These are phyloP conservation scores for Neotropicomus parvogracilis DNA, from an alignment of 1,284 basidiomycete genomes.

Conservation along the genomic window DNA sequence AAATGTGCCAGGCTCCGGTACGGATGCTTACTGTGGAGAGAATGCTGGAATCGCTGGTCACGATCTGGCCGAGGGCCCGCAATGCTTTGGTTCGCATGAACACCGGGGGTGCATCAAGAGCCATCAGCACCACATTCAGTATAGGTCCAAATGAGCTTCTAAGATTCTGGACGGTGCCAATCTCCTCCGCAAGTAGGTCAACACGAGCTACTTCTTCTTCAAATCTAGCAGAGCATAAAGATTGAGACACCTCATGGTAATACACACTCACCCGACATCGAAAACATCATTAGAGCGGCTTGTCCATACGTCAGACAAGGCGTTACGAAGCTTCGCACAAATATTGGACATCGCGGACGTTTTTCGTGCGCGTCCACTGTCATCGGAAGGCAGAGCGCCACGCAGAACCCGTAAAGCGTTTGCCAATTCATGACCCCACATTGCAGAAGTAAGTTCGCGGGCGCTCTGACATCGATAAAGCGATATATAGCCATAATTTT, in stretches of 20 bases:
- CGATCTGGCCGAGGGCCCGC: slow-evolving; percentile 78
- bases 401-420: slow-evolving; percentile 55
- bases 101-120: slow-evolving; percentile 78
- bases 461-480: slow-evolving; percentile 50
- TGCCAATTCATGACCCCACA: slow-evolving; percentile 74
- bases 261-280: slow-evolving; percentile 60
- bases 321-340: slow-evolving; percentile 52
- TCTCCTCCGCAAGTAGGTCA: slow-evolving; percentile 68
- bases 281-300: slow-evolving; percentile 66
- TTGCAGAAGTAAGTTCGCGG: slow-evolving; percentile 66
- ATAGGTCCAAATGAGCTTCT: slow-evolving; percentile 79
- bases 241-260: neutral
- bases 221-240: slow-evolving; percentile 40
- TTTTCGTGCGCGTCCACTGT: slow-evolving; percentile 24
- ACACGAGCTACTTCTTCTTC: slow-evolving; percentile 64
- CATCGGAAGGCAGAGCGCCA: slow-evolving; percentile 39
- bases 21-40: slow-evolving; percentile 59
- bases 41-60: slow-evolving; percentile 83
- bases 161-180: slow-evolving; percentile 72
- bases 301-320: slow-evolving; percentile 67
- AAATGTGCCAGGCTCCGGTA: neutral
- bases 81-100: slow-evolving; percentile 90
- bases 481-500: neutral
- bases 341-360: slow-evolving; percentile 42
- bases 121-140: slow-evolving; percentile 68